These are phyloP conservation scores for Myxozyma monticola DNA, from an alignment of 805 yeast genomes.

Conservation along the genomic window DNA sequence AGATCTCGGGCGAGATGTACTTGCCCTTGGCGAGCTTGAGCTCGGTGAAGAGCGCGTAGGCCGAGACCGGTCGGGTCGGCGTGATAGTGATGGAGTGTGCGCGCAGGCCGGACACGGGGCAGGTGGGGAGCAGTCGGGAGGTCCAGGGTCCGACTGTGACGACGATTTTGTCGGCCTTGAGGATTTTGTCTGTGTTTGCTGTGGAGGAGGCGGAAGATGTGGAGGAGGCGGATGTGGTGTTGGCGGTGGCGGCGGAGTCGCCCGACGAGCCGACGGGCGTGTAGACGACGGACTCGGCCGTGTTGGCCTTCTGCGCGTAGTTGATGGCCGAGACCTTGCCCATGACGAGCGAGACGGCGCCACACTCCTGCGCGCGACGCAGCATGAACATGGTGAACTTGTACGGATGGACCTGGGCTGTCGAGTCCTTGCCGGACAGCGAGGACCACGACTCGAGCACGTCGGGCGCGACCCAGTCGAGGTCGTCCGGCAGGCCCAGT, in stretches of 20 bases:
- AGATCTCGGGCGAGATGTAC: conserved; percentile 88
- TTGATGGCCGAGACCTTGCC: conserved; percentile 78
- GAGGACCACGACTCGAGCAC: conserved; percentile 72
- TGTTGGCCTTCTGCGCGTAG: conserved; percentile 64
- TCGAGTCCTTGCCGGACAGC: conserved; percentile 79
- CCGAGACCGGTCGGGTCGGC: conserved; percentile 80
- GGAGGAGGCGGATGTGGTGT: conserved; percentile 1
- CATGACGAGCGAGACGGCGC: conserved; percentile 76
- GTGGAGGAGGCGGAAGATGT: conserved; percentile 5
- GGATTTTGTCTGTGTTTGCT: conserved; percentile 18
- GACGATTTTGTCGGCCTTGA: conserved; percentile 74
- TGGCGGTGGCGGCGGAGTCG: conserved; percentile 13
- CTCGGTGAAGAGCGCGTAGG: conserved; percentile 93
- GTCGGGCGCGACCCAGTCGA: conserved; percentile 73
- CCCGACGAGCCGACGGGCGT: conserved; percentile 53
- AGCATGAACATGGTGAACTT: conserved; percentile 84
- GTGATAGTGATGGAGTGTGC: conserved; percentile 93
- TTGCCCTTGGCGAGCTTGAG: conserved; percentile 64
- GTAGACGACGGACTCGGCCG: conserved; percentile 46
- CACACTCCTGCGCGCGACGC: conserved; percentile 75
- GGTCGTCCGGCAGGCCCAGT: conserved; percentile 52
- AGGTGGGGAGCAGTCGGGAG: conserved; percentile 80
- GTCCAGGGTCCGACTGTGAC: conserved; percentile 97
- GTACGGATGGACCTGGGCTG: conserved; percentile 97
- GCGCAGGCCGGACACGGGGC: conserved; percentile 90